phyloP scores from a whole-genome alignment of 2,329 filamentous ascomycete species.

The Xylariaceae sp. region DNA sequence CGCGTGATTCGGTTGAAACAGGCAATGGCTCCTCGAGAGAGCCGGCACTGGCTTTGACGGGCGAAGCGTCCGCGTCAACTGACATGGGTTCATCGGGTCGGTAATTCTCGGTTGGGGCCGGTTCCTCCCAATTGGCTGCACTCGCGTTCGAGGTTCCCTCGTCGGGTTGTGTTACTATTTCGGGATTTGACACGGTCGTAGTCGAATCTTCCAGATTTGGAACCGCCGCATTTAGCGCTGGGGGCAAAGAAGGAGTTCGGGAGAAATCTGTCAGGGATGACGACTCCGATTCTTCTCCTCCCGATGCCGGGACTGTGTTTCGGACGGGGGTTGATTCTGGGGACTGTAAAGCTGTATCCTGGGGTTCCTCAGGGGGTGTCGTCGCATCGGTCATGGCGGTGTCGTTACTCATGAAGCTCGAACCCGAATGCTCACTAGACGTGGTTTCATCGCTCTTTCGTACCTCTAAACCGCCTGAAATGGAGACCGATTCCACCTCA shows the following conservation, averaged over 20 bases:
- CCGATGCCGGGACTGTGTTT: constrained; percentile 26
- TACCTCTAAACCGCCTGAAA: constrained; percentile 33
- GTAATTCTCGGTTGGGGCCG: constrained; percentile 6
- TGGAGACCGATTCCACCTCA: constrained; percentile 28
- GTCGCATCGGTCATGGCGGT: constrained; percentile 42
- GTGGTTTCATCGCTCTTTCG: constrained; percentile 36
- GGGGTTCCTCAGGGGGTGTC: constrained; percentile 45
- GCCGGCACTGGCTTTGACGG: constrained; percentile 4
- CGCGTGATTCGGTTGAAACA: neutral
- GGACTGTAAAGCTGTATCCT: constrained; percentile 36
- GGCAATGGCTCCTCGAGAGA: constrained; percentile 7
- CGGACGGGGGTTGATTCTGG: constrained; percentile 34
- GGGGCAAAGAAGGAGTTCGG: constrained; percentile 15
- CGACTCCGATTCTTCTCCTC: constrained; percentile 32
- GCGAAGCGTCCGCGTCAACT: constrained; percentile 10
- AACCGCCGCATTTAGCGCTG: neutral
- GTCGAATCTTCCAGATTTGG: neutral
- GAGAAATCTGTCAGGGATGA: constrained; percentile 24
- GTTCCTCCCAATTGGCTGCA: neutral
- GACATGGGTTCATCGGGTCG: constrained; percentile 6
- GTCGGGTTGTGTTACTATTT: neutral
- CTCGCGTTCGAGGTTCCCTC: neutral
- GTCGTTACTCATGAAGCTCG: constrained; percentile 32
- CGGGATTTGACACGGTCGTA: neutral
- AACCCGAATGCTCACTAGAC: constrained; percentile 29